Evolutionary conservation across 2,329 filamentous ascomycete genomes (phyloP), one percentile per base, ranked within the genome.

Genomic region (Trichoderma sp.): DNA sequence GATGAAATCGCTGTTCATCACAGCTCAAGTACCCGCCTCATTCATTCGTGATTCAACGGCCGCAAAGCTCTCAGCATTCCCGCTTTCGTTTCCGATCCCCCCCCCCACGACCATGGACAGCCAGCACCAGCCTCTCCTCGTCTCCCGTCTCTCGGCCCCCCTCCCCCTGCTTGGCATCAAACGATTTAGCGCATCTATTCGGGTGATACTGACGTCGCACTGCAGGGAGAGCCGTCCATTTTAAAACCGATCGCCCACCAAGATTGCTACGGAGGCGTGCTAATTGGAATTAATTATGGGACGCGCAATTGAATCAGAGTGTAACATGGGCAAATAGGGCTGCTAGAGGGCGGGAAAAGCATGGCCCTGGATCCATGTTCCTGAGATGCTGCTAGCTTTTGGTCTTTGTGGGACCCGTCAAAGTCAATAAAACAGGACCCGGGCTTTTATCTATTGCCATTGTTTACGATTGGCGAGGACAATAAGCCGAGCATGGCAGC

Each of bases 121-220:
- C 15, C 8, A 36, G 43, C 18, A 24, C 28, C 15, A 24, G 30
- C 28, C 30, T n/a, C 47, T 57, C 47, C 30, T 67, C 34, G 47
- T 26, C 60, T 28, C n/a, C 15, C 63, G 24, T 56, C 26, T 43
- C 32, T 26, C 26, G 28, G 30, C 28, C 56, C 56, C 51, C 56
- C 28, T 39, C 32, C 56, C 66, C 66, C 53, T 62, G 39, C 57
- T 61, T 62, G 28, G 57, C 57, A 60, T 69, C 66, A 53, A 34
- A 61, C 66, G 36, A 69, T 69, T 69, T 69, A 69, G 66, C 66
- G 66, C 66, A 61, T 69, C 66, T 28, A 34, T 69, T 53, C 56
- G 57, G 66, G 66, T 61, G 57, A 53, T 36, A 51, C 39, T 62
- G 39, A 62, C 66, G 66, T 69, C 66, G 66, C 57, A 69, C 60